Evolutionary conservation across 1,139 yeast species (phyloP).

Genomic region (Kodamaea fungicola): DNA sequence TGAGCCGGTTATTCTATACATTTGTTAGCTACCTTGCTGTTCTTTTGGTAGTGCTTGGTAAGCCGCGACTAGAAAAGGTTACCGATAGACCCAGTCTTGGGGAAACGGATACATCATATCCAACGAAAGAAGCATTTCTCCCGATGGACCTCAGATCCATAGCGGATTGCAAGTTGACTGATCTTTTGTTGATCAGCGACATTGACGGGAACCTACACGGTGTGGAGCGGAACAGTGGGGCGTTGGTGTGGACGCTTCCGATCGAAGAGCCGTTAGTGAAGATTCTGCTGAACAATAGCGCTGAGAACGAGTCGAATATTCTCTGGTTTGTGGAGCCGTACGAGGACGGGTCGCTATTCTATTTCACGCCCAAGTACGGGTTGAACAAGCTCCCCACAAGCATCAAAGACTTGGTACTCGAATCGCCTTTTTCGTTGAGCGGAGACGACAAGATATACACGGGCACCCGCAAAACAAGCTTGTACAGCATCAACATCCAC

Average conservation of each 20-base stretch:
- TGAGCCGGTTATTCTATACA: conserved; percentile 8
- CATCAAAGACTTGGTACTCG: conserved; percentile 71
- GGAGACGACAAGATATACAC: conserved; percentile 91
- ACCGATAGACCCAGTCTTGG: conserved; percentile 4
- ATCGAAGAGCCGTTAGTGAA: conserved; percentile 50
- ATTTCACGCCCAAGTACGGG: conserved; percentile 76
- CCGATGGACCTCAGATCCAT: conserved; percentile 42
- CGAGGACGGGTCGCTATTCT: conserved; percentile 82
- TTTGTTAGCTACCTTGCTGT: conserved; percentile 7
- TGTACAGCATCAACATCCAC: conserved; percentile 68
- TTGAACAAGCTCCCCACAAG: conserved; percentile 79
- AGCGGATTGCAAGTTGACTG: conserved; percentile 56
- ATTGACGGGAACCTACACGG: conserved; percentile 90
- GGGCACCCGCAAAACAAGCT: conserved; percentile 74
- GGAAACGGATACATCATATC: background rate
- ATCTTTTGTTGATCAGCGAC: conserved; percentile 69
- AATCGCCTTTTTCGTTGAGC: conserved; percentile 75
- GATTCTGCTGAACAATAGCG: conserved; percentile 33
- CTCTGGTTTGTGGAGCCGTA: conserved; percentile 89
- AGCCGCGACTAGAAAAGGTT: conserved; percentile 26
- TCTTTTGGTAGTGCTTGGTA: conserved; percentile 10
- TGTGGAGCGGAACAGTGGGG: conserved; percentile 72
- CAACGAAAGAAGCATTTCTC: conserved; percentile 15
- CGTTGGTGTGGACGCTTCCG: conserved; percentile 71
- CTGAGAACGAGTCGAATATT: conserved; percentile 28